Evolutionary conservation across 2,329 filamentous ascomycete genomes (phyloP).

Genomic region (Periconia macrospinosa): DNA sequence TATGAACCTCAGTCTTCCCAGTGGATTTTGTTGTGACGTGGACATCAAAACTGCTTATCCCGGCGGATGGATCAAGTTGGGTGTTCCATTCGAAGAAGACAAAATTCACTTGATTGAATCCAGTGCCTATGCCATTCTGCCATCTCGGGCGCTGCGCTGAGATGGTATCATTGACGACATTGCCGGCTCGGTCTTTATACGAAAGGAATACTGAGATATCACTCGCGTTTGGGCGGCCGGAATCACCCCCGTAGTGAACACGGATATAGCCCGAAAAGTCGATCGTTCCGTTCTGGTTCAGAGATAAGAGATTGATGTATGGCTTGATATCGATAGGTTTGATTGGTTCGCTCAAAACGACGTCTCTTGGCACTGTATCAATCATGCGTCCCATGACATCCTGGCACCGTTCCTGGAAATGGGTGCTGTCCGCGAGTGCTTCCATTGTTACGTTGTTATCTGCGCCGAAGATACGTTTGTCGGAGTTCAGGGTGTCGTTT

Average conservation of each 20-base stretch:
- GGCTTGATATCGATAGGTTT: slow-evolving; percentile 18
- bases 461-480: slow-evolving; percentile 33
- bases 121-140: not conserved
- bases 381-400: slow-evolving; percentile 22
- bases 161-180: not conserved
- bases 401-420: slow-evolving; percentile 21
- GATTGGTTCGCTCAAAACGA: slow-evolving; percentile 21
- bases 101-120: not conserved
- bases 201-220: slow-evolving; percentile 1
- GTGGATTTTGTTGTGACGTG: slow-evolving; percentile 1
- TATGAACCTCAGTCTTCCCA: not conserved
- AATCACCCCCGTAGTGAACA: slow-evolving; percentile 12
- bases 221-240: slow-evolving; percentile 4
- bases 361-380: slow-evolving; percentile 21
- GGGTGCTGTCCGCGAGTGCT: slow-evolving; percentile 20
- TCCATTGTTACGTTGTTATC: slow-evolving; percentile 37
- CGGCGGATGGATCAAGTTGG: not conserved
- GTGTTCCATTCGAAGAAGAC: slow-evolving; percentile 5
- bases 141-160: not conserved
- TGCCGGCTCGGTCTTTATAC: not conserved
- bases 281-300: slow-evolving; percentile 13
- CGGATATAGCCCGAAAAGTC: slow-evolving; percentile 19
- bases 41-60: slow-evolving; percentile 2
- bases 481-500: slow-evolving; percentile 35
- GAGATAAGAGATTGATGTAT: slow-evolving; percentile 15